phyloP scores from a whole-genome alignment of 148 eudicot genomes.

The Suaeda aralocaspica region DNA sequence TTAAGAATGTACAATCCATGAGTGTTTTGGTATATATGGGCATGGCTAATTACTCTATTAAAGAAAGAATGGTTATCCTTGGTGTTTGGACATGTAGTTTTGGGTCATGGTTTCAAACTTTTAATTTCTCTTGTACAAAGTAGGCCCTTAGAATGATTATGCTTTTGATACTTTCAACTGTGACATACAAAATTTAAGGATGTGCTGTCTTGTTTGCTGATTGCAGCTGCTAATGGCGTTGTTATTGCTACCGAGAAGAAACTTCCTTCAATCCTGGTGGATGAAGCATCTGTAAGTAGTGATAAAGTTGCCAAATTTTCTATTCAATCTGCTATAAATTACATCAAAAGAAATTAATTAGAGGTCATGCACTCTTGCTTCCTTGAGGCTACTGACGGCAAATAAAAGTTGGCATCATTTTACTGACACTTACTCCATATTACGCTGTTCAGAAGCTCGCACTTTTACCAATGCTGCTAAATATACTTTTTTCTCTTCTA shows the following conservation, averaged over 20 bases:
- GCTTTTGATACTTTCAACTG: neutral
- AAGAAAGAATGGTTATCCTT: too few species aligned
- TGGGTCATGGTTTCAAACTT: neutral
- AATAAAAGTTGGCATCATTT: neutral
- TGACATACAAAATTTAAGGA: neutral
- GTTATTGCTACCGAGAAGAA: slow-evolving; percentile 98
- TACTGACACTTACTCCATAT: neutral
- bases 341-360: too few species aligned
- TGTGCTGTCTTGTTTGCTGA: neutral
- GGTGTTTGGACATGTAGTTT: too few species aligned
- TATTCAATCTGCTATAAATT: neutral
- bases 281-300: slow-evolving; percentile 86
- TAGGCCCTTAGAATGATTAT: neutral
- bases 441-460: neutral
- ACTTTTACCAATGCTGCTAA: neutral
- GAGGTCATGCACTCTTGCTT: too few species aligned
- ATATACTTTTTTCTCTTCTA: neutral
- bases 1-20: too few species aligned
- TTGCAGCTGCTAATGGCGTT: slow-evolving; percentile 97
- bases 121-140: too few species aligned
- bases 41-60: too few species aligned
- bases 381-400: too few species aligned
- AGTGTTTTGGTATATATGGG: too few species aligned
- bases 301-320: slow-evolving; percentile 1
- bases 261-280: slow-evolving; percentile 81